Conservation (phyloP, 2,329 filamentous ascomycete genomes). For the Cyphellophora europaea region DNA sequence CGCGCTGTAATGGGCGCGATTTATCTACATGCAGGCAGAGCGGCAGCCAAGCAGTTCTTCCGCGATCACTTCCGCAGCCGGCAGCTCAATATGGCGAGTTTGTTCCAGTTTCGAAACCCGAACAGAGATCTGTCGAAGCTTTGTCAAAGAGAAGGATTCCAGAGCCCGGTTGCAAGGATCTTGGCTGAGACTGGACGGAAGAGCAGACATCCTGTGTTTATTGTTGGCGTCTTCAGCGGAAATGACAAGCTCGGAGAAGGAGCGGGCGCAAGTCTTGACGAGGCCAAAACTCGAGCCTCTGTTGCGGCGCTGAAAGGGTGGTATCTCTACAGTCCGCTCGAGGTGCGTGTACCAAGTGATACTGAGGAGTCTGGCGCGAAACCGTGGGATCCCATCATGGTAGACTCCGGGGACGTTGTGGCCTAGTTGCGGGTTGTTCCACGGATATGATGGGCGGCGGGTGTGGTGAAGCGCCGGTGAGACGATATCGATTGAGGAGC, state of each 20-base stretch:
- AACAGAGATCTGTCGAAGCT: slow-evolving; percentile 74
- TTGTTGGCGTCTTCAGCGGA: slow-evolving; percentile 90
- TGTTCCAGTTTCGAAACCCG: slow-evolving; percentile 80
- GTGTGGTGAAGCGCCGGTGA: no score
- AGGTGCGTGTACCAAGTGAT: slow-evolving; percentile 60
- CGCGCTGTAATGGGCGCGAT: slow-evolving; percentile 75
- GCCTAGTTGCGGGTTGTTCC: no score
- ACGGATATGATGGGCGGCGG: no score
- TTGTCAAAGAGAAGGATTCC: slow-evolving; percentile 83
- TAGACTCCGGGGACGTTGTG: slow-evolving; percentile 64
- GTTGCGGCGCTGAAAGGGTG: slow-evolving; percentile 83
- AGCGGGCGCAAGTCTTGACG: slow-evolving; percentile 65
- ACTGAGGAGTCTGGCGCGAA: slow-evolving; percentile 52
- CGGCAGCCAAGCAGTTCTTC: slow-evolving; percentile 74
- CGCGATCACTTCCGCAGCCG: slow-evolving; percentile 73
- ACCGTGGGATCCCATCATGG: slow-evolving; percentile 57
- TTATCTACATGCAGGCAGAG: slow-evolving; percentile 73
- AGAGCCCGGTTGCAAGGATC: slow-evolving; percentile 74
- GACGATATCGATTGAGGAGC: no score
- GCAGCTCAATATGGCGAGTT: slow-evolving; percentile 61
- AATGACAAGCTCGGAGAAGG: slow-evolving; percentile 87
- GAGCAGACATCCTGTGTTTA: slow-evolving; percentile 78
- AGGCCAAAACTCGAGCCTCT: slow-evolving; percentile 68
- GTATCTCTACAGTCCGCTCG: slow-evolving; percentile 84
- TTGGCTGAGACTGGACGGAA: slow-evolving; percentile 82